Evolutionary conservation across 495 filamentous ascomycete genomes (phyloP).

Genomic region (Annulohypoxylon bovei): DNA sequence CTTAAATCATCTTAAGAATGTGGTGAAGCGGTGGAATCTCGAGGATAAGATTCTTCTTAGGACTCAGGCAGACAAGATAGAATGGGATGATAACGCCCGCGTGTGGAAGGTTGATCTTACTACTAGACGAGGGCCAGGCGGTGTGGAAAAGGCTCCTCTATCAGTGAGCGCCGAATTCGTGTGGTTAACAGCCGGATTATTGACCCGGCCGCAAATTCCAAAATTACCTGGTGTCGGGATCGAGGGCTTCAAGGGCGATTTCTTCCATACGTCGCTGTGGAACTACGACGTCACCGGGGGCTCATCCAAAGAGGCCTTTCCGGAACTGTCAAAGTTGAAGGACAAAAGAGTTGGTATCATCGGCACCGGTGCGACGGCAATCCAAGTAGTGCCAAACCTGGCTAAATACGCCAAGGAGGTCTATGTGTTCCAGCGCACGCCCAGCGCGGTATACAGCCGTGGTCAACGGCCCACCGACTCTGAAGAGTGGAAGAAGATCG

Average conservation of each 20-base stretch:
- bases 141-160: constrained; percentile 41
- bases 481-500: constrained; percentile 56
- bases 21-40: constrained; percentile 57
- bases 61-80: constrained; percentile 45
- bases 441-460: constrained; percentile 60
- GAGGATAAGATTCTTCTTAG: constrained; percentile 60
- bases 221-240: constrained; percentile 54
- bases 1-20: constrained; percentile 53
- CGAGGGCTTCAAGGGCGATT: constrained; percentile 55
- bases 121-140: constrained; percentile 47
- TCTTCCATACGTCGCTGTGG: constrained; percentile 66
- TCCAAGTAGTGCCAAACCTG: constrained; percentile 62
- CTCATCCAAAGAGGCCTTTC: constrained; percentile 49
- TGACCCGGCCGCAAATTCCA: constrained; percentile 59
- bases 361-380: constrained; percentile 65
- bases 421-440: constrained; percentile 67
- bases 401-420: constrained; percentile 62
- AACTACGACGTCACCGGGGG: constrained; percentile 66
- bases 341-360: constrained; percentile 63
- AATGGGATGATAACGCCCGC: constrained; percentile 56
- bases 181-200: constrained; percentile 50
- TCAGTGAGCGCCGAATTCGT: constrained; percentile 52
- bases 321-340: constrained; percentile 54
- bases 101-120: constrained; percentile 56
- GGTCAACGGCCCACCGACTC: constrained; percentile 60